Percentiles rank a stretch among this genome's conserved stretches.
phyloP scores from a whole-genome alignment of 495 filamentous ascomycete species.

The Daldinia grandis region DNA sequence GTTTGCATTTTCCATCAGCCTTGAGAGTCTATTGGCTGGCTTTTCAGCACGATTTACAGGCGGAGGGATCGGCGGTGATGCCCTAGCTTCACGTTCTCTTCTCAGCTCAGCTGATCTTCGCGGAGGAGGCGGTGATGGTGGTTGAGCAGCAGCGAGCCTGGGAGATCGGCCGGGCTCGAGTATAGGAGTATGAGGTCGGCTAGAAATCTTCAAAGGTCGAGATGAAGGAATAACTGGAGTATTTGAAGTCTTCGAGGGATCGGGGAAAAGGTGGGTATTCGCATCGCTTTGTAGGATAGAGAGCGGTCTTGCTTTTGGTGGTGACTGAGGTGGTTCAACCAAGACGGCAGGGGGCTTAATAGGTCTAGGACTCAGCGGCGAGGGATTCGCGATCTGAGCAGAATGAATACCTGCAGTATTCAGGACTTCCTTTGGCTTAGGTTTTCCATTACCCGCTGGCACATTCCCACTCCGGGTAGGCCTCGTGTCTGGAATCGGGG shows the following conservation, averaged over 20 bases:
- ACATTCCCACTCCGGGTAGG: conserved; percentile 48
- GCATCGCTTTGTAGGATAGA: conserved; percentile 51
- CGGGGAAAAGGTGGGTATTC: conserved; percentile 54
- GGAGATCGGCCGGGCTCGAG: conserved; percentile 57
- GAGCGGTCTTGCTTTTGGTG: conserved; percentile 60
- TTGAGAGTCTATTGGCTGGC: conserved; percentile 64
- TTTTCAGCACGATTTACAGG: conserved; percentile 84
- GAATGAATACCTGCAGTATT: conserved; percentile 35
- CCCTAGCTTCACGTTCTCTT: conserved; percentile 50
- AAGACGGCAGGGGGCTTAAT: conserved; percentile 71
- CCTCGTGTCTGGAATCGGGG: conserved; percentile 60
- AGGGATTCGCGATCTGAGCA: conserved; percentile 44
- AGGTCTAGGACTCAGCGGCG: conserved; percentile 60
- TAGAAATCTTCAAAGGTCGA: conserved; percentile 63
- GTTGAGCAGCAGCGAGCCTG: conserved; percentile 49
- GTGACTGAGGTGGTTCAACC: conserved; percentile 78
- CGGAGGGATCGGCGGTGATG: conserved; percentile 63
- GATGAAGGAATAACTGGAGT: conserved; percentile 60
- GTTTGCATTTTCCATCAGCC: conserved; percentile 36
- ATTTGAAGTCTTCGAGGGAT: conserved; percentile 55
- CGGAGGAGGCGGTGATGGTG: conserved; percentile 64
- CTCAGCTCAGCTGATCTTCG: conserved; percentile 61
- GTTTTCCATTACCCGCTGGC: conserved; percentile 29
- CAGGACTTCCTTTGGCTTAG: conserved; percentile 43
- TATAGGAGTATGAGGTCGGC: conserved; percentile 58